Evolutionary conservation across 1,284 basidiomycete species (phyloP).

Genomic region (Cystobasidium sp.): DNA sequence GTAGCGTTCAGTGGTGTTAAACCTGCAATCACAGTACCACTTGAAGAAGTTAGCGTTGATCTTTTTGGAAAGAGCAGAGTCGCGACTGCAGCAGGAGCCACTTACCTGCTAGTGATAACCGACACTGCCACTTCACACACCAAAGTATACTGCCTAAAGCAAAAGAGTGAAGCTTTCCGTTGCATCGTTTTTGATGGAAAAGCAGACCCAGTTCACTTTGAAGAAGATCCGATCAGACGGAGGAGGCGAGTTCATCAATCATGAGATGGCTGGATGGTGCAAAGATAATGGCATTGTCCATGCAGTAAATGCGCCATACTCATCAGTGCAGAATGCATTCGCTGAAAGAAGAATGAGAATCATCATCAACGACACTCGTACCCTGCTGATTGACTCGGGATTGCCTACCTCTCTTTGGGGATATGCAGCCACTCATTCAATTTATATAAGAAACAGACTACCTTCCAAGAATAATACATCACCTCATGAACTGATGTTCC

Average conservation of each 20-base stretch:
- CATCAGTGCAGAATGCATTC: slow-evolving; percentile 23
- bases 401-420: slow-evolving; percentile 14
- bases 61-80: background rate
- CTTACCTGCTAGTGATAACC: slow-evolving; percentile 1
- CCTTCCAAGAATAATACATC: background rate
- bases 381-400: slow-evolving; percentile 16
- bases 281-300: slow-evolving; percentile 1
- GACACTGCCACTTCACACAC: background rate
- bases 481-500: slow-evolving; percentile 14
- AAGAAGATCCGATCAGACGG: background rate
- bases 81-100: background rate
- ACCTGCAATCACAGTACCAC: slow-evolving; percentile 57
- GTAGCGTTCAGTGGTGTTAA: too few relatives aligned
- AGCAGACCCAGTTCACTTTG: background rate
- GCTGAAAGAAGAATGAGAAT: slow-evolving; percentile 28
- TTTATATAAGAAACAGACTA: slow-evolving; percentile 16
- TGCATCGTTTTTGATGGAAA: slow-evolving; percentile 1
- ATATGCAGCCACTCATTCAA: slow-evolving; percentile 5
- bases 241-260: background rate
- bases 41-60: slow-evolving; percentile 54
- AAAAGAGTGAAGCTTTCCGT: background rate
- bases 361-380: slow-evolving; percentile 12
- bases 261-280: background rate
- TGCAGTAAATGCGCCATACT: slow-evolving; percentile 19
- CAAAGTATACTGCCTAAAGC: background rate